Evolutionary conservation across 331 rosid genomes (phyloP), one percentile per base, ranked within the genome.

Genomic region (Rosa hybrid): DNA sequence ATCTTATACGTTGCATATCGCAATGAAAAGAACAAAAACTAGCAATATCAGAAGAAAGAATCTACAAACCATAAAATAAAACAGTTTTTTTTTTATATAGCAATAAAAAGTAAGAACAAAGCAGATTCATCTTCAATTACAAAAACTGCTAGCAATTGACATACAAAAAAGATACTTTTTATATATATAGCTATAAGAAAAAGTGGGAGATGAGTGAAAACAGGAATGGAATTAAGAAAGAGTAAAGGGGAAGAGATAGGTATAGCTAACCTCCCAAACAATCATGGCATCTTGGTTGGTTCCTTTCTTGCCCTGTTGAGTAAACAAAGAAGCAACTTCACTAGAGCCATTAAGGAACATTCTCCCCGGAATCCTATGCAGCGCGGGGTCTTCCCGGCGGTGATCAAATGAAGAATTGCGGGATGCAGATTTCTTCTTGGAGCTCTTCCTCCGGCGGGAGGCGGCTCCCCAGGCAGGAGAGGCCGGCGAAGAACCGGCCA

Each of bases 281-380:
- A 96, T 25, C 99, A 96, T 96, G 82, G 99, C 99, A 79, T 96
- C 99, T 80, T 96, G 99, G 81, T 96, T 96, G 79, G 99, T 86
- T 18, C 99, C 99, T 81, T 96, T 96, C 84, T 90, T 96, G 71
- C 99, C 99, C 80, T 96, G 99, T 75, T 96, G 98, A 25, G 99
- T 93, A 69, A 90, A 96, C 86, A 96, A 68, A 79, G 99, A 91
- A 4, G 98, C 92, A 68, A 83, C 83, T n/a, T 88, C 88, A 80
- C 81, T 84, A 0, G 91, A 93, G 7, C 99, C 99, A 83, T 93
- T 96, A 30, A 86, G 80, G 87, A 86, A 91, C 77, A 84, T 17
- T 91, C 99, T 88, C 14, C 91, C 99, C 20, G 94, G 94, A 80
- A 96, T 82, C 77, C 90, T 84, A 74, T 88, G 94, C 23, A 92